A percentile compares a stretch with the other conserved stretches of the same genome.
Conservation (phyloP, 768 basidiomycete species). For the Boletus edulis region DNA sequence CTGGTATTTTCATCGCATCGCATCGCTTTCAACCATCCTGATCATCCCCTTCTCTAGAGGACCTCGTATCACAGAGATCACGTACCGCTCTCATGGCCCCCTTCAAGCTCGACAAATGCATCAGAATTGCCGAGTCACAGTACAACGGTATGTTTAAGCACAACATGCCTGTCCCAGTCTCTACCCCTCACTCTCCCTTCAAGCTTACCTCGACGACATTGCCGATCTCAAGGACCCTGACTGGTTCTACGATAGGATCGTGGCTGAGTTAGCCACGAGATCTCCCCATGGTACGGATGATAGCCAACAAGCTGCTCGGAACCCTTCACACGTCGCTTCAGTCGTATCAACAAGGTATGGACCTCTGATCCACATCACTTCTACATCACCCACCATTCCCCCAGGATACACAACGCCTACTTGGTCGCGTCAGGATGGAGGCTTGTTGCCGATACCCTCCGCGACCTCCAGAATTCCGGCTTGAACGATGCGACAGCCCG, state of each 20-base stretch:
- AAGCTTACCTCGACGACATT: constrained; percentile 72
- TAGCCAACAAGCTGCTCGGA: constrained; percentile 30
- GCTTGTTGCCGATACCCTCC: constrained; percentile 58
- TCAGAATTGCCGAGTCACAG: constrained; percentile 73
- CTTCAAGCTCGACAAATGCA: constrained; percentile 58
- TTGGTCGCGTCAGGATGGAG: constrained; percentile 84
- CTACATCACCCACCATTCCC: constrained; percentile 3
- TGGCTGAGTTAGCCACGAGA: constrained; percentile 55
- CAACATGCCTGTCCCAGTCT: neutral
- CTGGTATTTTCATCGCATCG: constrained; percentile 44
- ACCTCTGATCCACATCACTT: constrained; percentile 1
- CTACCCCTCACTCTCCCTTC: constrained; percentile 16
- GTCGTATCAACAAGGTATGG: constrained; percentile 57
- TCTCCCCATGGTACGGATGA: constrained; percentile 31
- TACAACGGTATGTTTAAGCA: constrained; percentile 50
- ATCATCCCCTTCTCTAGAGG: constrained; percentile 46
- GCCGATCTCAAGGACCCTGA: constrained; percentile 62
- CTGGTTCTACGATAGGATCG: constrained; percentile 57
- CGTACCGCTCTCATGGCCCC: constrained; percentile 61
- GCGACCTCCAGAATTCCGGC: constrained; percentile 52
- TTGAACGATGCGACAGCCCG: constrained; percentile 53
- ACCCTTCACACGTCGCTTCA: constrained; percentile 54
- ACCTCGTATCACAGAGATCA: constrained; percentile 52
- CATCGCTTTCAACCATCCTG: neutral
- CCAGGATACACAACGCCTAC: constrained; percentile 78